Conservation (phyloP, 2,329 filamentous ascomycete species). For the Trichoderma atroviride region DNA sequence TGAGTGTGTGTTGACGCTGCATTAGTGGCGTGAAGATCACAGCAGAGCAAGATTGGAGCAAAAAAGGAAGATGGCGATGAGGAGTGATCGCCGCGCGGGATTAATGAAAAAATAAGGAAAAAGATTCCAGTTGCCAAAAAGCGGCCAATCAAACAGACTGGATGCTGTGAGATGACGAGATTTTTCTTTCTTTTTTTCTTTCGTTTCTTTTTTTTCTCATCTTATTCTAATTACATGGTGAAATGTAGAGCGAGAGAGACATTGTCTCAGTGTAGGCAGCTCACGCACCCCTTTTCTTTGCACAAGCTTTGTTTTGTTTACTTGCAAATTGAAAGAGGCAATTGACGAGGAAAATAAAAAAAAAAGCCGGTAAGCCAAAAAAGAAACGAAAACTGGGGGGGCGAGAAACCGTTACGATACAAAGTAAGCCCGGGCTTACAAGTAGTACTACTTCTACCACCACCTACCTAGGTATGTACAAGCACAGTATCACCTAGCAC, state of each 20-base stretch:
- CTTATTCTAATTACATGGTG: not conserved
- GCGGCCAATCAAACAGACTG: conserved; percentile 4
- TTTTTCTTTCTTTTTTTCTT: not conserved
- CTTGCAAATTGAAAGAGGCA: not conserved
- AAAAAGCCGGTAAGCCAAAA: not conserved
- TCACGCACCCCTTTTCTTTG: not conserved
- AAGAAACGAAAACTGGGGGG: not conserved
- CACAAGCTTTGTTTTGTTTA: not conserved
- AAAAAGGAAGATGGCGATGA: not conserved
- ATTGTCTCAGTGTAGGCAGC: not conserved
- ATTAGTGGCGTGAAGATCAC: conserved; percentile 1
- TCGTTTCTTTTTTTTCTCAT: not conserved
- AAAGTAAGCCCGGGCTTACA: not conserved
- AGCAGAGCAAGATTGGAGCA: not conserved
- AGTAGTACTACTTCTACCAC: not conserved
- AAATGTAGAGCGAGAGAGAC: conserved; percentile 11
- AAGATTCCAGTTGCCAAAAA: not conserved
- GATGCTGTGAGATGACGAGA: conserved; percentile 1
- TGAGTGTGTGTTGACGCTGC: not conserved
- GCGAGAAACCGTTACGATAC: not conserved
- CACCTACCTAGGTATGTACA: too few species aligned
- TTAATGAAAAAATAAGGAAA: not conserved
- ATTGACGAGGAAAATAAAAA: not conserved
- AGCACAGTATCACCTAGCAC: not conserved
- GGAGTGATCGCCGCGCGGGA: not conserved